Conservation (phyloP, 805 yeast species). For the Myxozyma vanderwaltii region DNA sequence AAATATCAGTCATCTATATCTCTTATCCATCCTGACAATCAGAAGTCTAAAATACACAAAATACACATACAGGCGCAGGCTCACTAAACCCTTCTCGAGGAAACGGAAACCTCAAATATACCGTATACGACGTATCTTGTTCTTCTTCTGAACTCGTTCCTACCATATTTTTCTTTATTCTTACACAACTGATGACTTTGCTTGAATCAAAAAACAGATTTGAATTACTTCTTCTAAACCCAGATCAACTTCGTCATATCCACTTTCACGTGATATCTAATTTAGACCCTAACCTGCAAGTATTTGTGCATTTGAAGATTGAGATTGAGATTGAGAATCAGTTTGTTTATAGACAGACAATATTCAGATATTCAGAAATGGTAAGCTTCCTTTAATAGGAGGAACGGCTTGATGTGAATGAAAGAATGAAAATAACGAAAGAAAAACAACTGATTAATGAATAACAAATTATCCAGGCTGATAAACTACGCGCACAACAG, state of each 20-base stretch:
- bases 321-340: no score
- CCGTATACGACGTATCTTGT: constrained; percentile 38
- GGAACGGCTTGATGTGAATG: not conserved
- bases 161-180: no score
- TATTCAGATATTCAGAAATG: not conserved
- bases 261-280: not conserved
- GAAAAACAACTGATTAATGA: no score
- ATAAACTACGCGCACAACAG: constrained; percentile 36
- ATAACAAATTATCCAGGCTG: no score
- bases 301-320: not conserved
- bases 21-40: no score
- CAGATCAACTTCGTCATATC: no score
- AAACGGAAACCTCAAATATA: constrained; percentile 51
- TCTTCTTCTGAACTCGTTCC: not conserved
- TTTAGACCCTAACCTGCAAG: not conserved
- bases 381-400: no score
- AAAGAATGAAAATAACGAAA: no score
- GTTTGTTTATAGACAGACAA: no score
- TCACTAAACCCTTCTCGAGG: constrained; percentile 48
- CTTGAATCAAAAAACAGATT: no score
- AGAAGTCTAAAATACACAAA: not conserved
- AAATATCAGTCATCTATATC: not conserved
- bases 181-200: no score
- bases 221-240: no score
- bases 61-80: constrained; percentile 41